Conservation (phyloP, 148 eudicot genomes). For the Mesembryanthemum crystallinum region DNA sequence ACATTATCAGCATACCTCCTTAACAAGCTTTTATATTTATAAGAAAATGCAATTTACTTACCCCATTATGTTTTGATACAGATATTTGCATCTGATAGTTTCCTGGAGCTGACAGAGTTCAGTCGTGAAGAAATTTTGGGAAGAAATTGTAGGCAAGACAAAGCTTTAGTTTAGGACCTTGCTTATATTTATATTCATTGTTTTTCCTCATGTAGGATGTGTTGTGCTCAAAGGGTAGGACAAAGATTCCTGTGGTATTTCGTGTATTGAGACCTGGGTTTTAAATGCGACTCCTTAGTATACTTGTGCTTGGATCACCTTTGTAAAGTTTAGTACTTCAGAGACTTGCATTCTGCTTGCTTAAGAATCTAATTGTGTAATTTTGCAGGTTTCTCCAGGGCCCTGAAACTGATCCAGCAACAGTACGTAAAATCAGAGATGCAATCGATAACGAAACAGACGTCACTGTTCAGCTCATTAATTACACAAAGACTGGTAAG, state of each 20-base stretch:
- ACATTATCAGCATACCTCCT: neutral
- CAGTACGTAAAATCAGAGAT: conserved; percentile 81
- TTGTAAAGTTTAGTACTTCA: neutral
- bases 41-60: neutral
- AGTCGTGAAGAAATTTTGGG: conserved; percentile 97
- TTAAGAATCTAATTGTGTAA: neutral
- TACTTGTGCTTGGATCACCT: neutral
- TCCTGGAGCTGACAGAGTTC: conserved; percentile 97
- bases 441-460: conserved; percentile 83
- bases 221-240: neutral
- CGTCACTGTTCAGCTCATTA: conserved; percentile 95
- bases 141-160: conserved; percentile 83
- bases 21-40: neutral
- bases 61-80: conserved; percentile 22
- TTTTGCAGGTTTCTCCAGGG: conserved; percentile 88
- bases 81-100: conserved; percentile 99
- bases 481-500: conserved; percentile 91
- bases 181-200: neutral
- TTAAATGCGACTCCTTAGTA: neutral
- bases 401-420: conserved; percentile 93
- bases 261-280: neutral
- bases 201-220: neutral
- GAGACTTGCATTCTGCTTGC: neutral
- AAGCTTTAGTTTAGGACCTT: neutral
- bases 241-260: neutral